phyloP scores from a whole-genome alignment of 2,329 filamentous ascomycete genomes.

The Tolypocladium nubicola region DNA sequence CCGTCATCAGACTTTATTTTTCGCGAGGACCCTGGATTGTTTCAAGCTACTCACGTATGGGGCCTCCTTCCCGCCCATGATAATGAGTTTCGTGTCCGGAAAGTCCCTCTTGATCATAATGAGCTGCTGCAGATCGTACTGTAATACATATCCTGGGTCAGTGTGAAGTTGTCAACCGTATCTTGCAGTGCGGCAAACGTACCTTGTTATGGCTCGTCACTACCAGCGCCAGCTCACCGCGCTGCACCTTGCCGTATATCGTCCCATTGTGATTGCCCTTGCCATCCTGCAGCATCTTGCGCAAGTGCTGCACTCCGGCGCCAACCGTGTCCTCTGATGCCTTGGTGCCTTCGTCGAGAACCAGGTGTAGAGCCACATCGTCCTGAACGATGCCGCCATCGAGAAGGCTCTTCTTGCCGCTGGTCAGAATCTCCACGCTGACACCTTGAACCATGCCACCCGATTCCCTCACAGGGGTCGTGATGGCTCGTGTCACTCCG shows the following conservation, averaged over 20 bases:
- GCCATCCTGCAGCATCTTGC: conserved; percentile 23
- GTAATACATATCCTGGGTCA: background rate
- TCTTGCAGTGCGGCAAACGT: conserved; percentile 25
- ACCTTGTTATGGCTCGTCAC: conserved; percentile 28
- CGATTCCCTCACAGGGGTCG: conserved; percentile 20
- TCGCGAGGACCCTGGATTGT: background rate
- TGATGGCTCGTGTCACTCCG: conserved; percentile 32
- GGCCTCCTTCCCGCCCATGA: background rate
- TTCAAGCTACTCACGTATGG: background rate
- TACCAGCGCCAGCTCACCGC: conserved; percentile 26
- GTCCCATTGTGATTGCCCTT: conserved; percentile 19
- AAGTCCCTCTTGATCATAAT: background rate
- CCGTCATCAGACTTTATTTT: background rate
- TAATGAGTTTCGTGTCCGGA: background rate
- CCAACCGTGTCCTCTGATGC: conserved; percentile 13
- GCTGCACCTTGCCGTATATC: conserved; percentile 24
- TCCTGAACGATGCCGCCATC: background rate
- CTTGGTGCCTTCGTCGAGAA: conserved; percentile 23
- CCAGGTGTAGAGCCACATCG: background rate
- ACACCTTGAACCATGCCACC: conserved; percentile 26
- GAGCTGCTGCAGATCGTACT: background rate
- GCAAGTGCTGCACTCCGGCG: conserved; percentile 19
- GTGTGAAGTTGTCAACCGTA: background rate
- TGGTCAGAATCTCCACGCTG: background rate
- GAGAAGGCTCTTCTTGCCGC: background rate